These are phyloP conservation scores for Hysterium pulicare DNA, from an alignment of 2,329 filamentous ascomycete species.

Conservation along the genomic window DNA sequence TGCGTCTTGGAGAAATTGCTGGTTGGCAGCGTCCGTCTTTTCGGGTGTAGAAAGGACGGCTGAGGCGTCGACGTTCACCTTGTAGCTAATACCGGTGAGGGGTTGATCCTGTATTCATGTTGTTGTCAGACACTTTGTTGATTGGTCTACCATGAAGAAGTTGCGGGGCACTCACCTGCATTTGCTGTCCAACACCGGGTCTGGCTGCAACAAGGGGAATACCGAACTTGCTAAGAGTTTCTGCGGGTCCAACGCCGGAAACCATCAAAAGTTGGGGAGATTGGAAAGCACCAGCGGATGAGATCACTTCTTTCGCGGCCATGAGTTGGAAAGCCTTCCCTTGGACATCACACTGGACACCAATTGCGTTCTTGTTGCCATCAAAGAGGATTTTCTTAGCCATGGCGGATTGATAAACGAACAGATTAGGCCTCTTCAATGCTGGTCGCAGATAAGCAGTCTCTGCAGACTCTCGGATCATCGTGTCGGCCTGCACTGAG, in stretches of 20 bases:
- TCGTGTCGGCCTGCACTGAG: slow-evolving; percentile 10
- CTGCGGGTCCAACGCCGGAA: slow-evolving; percentile 35
- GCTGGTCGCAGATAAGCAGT: slow-evolving; percentile 15
- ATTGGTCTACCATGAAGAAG: too few relatives aligned
- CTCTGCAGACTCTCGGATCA: slow-evolving; percentile 13
- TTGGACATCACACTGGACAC: slow-evolving; percentile 9
- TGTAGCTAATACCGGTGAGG: slow-evolving; percentile 16
- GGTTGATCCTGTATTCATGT: slow-evolving; percentile 1
- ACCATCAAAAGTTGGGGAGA: slow-evolving; percentile 40
- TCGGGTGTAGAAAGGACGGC: slow-evolving; percentile 10
- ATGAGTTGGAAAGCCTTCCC: slow-evolving; percentile 11
- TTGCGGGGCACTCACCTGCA: slow-evolving; percentile 11
- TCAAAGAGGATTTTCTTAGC: slow-evolving; percentile 40
- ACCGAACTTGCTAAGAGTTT: slow-evolving; percentile 17
- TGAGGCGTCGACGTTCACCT: slow-evolving; percentile 10
- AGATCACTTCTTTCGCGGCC: slow-evolving; percentile 25
- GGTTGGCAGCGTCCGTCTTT: slow-evolving; percentile 5
- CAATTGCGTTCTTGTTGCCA: slow-evolving; percentile 9
- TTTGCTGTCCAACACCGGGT: slow-evolving; percentile 21
- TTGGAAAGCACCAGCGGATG: slow-evolving; percentile 33
- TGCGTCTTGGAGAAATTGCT: slow-evolving; percentile 8
- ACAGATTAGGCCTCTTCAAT: slow-evolving; percentile 10
- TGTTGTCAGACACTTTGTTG: not conserved
- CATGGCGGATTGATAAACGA: slow-evolving; percentile 63
- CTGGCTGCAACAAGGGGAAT: slow-evolving; percentile 18